Conservation (phyloP, 345 rosid genomes). For the Salix arbutifolia region DNA sequence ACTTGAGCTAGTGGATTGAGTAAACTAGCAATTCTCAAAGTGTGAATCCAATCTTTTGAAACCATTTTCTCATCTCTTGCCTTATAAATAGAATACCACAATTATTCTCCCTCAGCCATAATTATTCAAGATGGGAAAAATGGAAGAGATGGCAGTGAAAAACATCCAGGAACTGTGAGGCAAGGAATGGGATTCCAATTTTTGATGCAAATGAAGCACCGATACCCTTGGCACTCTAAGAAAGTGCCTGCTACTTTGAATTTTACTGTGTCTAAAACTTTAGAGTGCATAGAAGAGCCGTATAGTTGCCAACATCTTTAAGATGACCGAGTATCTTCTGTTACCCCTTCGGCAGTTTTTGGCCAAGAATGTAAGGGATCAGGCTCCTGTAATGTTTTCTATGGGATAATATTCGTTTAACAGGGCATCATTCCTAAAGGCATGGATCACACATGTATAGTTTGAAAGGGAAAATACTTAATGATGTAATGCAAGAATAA, state of each 20-base stretch:
- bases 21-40: not conserved
- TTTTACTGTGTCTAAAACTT: not conserved
- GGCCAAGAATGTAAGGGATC: not conserved
- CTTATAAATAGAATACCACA: no score
- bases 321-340: not conserved
- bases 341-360: not conserved
- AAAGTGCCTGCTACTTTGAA: no score
- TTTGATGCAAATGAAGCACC: no score
- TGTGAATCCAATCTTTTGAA: slow-evolving; percentile 1
- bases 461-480: not conserved
- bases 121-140: no score
- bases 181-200: no score
- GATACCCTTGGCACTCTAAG: no score
- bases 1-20: not conserved
- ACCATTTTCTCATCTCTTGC: not conserved
- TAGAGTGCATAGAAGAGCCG: not conserved
- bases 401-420: not conserved
- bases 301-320: not conserved
- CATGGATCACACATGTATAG: not conserved
- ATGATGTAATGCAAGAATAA: not conserved
- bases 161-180: no score
- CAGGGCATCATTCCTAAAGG: not conserved
- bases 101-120: no score
- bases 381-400: not conserved
- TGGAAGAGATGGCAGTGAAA: no score